These are phyloP conservation scores for Pichia deserticola DNA, from an alignment of 805 yeast species.

Conservation along the genomic window DNA sequence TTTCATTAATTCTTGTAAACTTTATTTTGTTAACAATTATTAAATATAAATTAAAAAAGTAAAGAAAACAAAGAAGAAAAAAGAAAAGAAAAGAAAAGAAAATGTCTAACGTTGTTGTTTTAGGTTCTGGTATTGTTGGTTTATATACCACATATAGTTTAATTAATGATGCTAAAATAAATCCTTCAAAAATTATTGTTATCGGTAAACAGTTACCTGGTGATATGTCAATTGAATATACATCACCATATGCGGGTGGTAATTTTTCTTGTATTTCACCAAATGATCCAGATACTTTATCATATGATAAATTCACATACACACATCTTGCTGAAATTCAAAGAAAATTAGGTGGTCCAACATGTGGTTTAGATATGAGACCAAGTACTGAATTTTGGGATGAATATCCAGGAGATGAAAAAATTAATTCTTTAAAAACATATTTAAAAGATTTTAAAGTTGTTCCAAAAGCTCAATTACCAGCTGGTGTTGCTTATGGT, in stretches of 20 bases:
- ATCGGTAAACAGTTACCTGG: conserved; percentile 70
- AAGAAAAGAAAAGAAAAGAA: background rate
- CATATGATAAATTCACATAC: conserved; percentile 53
- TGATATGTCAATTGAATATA: conserved; percentile 63
- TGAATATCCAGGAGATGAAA: conserved; percentile 35
- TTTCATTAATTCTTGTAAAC: too few species aligned
- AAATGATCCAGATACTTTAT: conserved; percentile 40
- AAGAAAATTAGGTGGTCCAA: conserved; percentile 40
- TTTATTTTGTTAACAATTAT: too few species aligned
- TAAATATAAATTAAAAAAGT: too few species aligned
- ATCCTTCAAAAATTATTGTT: conserved; percentile 41
- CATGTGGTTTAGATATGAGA: conserved; percentile 45
- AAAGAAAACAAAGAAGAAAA: too few species aligned
- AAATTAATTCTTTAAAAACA: conserved; percentile 38
- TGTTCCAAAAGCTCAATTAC: conserved; percentile 34
- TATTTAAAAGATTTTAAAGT: conserved; percentile 43
- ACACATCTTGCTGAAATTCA: conserved; percentile 38
- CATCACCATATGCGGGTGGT: conserved; percentile 80
- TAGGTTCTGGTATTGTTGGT: conserved; percentile 61
- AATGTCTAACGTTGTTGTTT: conserved; percentile 19
- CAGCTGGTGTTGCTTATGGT: conserved; percentile 50
- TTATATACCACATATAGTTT: conserved; percentile 52
- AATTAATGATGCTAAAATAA: conserved; percentile 33
- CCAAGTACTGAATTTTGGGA: conserved; percentile 59
- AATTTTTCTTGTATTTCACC: conserved; percentile 57